These are phyloP conservation scores for Auricularia sp. DNA, from an alignment of 768 basidiomycete species.

Conservation along the genomic window DNA sequence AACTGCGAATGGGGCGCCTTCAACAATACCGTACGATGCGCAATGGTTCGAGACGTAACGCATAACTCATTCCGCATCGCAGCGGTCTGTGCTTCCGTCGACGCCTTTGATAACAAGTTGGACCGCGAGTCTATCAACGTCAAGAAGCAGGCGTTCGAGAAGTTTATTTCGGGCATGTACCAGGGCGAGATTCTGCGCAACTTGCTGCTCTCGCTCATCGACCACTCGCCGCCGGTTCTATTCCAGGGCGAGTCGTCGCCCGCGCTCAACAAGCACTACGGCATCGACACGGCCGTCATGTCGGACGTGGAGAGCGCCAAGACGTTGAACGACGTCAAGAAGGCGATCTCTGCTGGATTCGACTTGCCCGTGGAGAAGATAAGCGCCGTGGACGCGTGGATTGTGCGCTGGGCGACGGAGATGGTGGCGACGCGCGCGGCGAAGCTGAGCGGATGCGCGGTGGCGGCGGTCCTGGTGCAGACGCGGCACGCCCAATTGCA, in stretches of 20 bases:
- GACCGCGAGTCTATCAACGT: slow-evolving; percentile 95
- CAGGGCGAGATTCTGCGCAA: slow-evolving; percentile 89
- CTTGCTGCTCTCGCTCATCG: slow-evolving; percentile 71
- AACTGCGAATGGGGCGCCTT: slow-evolving; percentile 99
- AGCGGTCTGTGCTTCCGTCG: slow-evolving; percentile 76
- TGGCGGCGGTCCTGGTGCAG: slow-evolving; percentile 78
- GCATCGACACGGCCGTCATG: slow-evolving; percentile 88
- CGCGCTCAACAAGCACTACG: slow-evolving; percentile 80
- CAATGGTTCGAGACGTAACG: slow-evolving; percentile 2
- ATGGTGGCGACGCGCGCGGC: slow-evolving; percentile 78
- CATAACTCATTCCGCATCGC: slow-evolving; percentile 5
- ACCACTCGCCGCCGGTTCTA: slow-evolving; percentile 62
- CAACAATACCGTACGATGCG: slow-evolving; percentile 71
- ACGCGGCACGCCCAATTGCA: slow-evolving; percentile 53
- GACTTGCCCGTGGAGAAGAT: slow-evolving; percentile 46
- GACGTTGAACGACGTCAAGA: slow-evolving; percentile 44
- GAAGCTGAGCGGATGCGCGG: slow-evolving; percentile 71
- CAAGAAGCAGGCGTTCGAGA: slow-evolving; percentile 87
- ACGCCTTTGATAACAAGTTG: slow-evolving; percentile 87
- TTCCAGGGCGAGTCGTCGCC: slow-evolving; percentile 72
- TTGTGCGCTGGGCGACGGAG: slow-evolving; percentile 71
- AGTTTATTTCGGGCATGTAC: slow-evolving; percentile 99
- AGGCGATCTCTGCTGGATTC: slow-evolving; percentile 52
- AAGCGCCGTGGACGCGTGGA: slow-evolving; percentile 38
- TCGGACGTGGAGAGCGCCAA: slow-evolving; percentile 65